Conservation (phyloP, 1,139 yeast genomes). For the Kodamaea alishanica region DNA sequence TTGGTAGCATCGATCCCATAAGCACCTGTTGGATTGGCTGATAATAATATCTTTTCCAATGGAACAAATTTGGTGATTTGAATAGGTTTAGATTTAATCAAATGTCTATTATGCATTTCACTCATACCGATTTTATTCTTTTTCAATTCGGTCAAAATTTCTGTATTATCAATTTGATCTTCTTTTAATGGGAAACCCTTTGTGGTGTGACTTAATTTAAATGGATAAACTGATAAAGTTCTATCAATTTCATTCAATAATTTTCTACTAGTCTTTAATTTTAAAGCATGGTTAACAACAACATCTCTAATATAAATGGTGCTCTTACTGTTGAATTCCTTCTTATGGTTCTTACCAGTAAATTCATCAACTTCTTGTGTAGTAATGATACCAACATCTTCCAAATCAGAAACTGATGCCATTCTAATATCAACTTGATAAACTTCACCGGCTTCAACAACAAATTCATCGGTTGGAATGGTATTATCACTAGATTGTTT, state of each 20-base stretch:
- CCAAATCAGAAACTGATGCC: slow-evolving; percentile 58
- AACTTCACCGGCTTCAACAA: slow-evolving; percentile 76
- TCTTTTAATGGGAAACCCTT: slow-evolving; percentile 54
- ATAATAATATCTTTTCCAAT: slow-evolving; percentile 55
- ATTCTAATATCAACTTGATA: slow-evolving; percentile 79
- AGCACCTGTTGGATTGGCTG: slow-evolving; percentile 61
- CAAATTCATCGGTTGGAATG: slow-evolving; percentile 73
- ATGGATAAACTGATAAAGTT: slow-evolving; percentile 81
- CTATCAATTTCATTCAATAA: slow-evolving; percentile 70
- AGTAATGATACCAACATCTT: slow-evolving; percentile 62
- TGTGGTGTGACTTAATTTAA: slow-evolving; percentile 70
- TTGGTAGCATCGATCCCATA: slow-evolving; percentile 63
- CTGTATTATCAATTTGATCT: slow-evolving; percentile 28
- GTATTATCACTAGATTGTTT: slow-evolving; percentile 39
- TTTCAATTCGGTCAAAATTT: slow-evolving; percentile 37
- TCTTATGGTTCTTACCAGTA: slow-evolving; percentile 57
- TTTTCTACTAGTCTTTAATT: slow-evolving; percentile 69
- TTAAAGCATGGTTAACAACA: slow-evolving; percentile 72
- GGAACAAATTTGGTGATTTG: slow-evolving; percentile 70
- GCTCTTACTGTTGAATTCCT: slow-evolving; percentile 56
- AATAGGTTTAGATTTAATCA: slow-evolving; percentile 73
- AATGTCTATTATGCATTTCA: slow-evolving; percentile 78
- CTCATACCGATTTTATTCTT: slow-evolving; percentile 70
- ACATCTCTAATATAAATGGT: slow-evolving; percentile 82
- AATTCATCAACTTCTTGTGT: slow-evolving; percentile 61